Evolutionary conservation across 2,329 filamentous ascomycete species (phyloP).

Genomic region (Microcyclosporella mali): DNA sequence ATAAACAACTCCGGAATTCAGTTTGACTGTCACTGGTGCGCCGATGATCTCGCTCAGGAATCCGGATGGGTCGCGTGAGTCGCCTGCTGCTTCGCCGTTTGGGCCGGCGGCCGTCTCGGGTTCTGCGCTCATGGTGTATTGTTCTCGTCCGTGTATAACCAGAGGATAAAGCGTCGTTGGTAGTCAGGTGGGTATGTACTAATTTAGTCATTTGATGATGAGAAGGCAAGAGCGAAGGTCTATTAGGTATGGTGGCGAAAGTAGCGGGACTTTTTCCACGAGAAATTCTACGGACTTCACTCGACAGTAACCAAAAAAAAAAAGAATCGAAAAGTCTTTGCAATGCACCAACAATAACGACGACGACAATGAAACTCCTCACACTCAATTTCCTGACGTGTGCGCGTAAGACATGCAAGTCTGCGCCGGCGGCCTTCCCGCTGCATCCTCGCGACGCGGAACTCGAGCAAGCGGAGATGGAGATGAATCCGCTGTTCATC

Average conservation of each 20-base stretch:
- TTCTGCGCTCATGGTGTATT: slow-evolving; percentile 17
- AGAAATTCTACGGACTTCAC: not conserved
- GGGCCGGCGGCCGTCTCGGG: slow-evolving; percentile 45
- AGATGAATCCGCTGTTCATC: slow-evolving; percentile 74
- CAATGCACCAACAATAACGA: too few relatives aligned
- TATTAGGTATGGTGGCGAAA: not conserved
- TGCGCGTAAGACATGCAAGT: slow-evolving; percentile 91
- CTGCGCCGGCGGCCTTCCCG: slow-evolving; percentile 71
- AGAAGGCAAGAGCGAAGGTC: not conserved
- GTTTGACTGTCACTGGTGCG: slow-evolving; percentile 87
- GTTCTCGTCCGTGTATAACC: too few relatives aligned
- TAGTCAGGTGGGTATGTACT: too few relatives aligned
- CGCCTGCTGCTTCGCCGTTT: slow-evolving; percentile 30
- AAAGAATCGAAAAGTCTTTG: too few relatives aligned
- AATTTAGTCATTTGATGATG: not conserved
- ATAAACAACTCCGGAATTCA: slow-evolving; percentile 98
- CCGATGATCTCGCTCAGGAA: slow-evolving; percentile 95
- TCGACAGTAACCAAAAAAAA: too few relatives aligned
- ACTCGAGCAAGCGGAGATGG: slow-evolving; percentile 75
- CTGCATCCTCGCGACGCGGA: slow-evolving; percentile 89
- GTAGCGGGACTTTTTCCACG: slow-evolving; percentile 1
- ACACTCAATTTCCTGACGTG: slow-evolving; percentile 96
- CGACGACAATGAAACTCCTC: slow-evolving; percentile 80
- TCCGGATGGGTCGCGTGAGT: slow-evolving; percentile 85
- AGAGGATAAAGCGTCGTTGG: too few relatives aligned